A percentile compares a stretch with the other conserved stretches of the same genome.
phyloP scores from a whole-genome alignment of 2,329 filamentous ascomycete species.

The Fusarium circinatum region DNA sequence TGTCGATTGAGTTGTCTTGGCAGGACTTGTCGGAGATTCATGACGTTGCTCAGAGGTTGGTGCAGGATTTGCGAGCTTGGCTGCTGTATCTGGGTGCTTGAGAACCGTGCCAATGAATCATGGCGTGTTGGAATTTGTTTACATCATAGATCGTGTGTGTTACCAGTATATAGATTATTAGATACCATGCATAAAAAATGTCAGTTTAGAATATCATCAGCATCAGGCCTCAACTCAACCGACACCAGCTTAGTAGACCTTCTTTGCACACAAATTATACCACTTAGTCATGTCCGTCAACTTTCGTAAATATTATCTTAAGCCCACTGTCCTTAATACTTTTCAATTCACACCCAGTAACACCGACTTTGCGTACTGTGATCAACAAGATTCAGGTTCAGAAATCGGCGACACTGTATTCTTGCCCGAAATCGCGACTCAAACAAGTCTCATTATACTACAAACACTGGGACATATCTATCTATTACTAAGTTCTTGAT shows the following conservation, averaged over 20 bases:
- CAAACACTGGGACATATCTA: rapidly evolving
- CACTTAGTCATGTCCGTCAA: too few relatives aligned
- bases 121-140: rapidly evolving
- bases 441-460: neutral
- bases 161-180: too few relatives aligned
- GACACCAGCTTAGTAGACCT: neutral
- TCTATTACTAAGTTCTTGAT: rapidly evolving
- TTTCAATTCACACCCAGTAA: too few relatives aligned
- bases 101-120: rapidly evolving
- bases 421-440: too few relatives aligned
- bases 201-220: rapidly evolving
- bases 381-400: too few relatives aligned
- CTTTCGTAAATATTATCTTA: too few relatives aligned
- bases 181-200: neutral
- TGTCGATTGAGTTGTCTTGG: slow-evolving; percentile 1
- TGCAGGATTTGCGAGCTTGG: neutral
- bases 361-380: too few relatives aligned
- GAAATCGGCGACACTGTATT: too few relatives aligned
- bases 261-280: rapidly evolving
- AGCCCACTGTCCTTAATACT: too few relatives aligned
- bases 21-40: slow-evolving; percentile 1
- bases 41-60: neutral
- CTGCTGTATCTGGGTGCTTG: neutral
- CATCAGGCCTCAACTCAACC: rapidly evolving
- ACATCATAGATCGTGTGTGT: rapidly evolving